Percentiles rank a stretch among this genome's conserved stretches.
Evolutionary conservation across 2,329 filamentous ascomycete species (phyloP).

Genomic region (Orbilia brochopaga): DNA sequence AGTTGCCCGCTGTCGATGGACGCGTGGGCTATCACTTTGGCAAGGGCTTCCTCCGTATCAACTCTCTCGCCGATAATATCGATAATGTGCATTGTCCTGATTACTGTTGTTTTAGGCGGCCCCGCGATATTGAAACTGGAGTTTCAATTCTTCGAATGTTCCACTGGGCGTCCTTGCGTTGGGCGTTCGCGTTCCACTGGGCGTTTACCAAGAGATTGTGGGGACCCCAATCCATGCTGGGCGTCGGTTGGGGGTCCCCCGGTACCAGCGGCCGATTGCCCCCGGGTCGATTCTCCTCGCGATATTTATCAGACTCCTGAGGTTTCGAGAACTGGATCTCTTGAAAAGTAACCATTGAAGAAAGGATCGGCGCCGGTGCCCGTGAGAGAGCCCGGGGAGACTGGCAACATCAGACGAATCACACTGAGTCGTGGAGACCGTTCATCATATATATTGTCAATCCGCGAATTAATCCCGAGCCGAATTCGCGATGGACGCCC

Average conservation of each 20-base stretch:
- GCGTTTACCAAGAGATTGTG: background rate
- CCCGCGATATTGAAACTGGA: slow-evolving; percentile 4
- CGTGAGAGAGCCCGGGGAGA: background rate
- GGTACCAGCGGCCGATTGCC: background rate
- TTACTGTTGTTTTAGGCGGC: background rate
- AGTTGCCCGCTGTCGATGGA: background rate
- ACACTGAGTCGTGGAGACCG: background rate
- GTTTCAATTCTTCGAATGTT: background rate
- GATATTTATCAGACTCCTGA: background rate
- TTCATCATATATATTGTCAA: too few species aligned
- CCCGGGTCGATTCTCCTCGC: background rate
- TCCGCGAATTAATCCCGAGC: too few species aligned
- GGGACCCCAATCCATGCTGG: background rate
- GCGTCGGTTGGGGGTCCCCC: background rate
- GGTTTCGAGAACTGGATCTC: background rate
- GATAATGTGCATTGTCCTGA: background rate
- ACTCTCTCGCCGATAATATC: background rate
- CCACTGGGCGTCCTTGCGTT: slow-evolving; percentile 4
- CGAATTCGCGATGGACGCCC: too few species aligned
- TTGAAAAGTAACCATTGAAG: background rate
- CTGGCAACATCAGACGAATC: background rate
- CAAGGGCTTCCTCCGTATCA: background rate
- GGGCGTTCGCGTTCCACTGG: background rate
- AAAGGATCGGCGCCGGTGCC: background rate
- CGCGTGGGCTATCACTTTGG: background rate